Base-by-base conservation (phyloP, 345 rosid species). In the Sonneratia caseolaris region DNA sequence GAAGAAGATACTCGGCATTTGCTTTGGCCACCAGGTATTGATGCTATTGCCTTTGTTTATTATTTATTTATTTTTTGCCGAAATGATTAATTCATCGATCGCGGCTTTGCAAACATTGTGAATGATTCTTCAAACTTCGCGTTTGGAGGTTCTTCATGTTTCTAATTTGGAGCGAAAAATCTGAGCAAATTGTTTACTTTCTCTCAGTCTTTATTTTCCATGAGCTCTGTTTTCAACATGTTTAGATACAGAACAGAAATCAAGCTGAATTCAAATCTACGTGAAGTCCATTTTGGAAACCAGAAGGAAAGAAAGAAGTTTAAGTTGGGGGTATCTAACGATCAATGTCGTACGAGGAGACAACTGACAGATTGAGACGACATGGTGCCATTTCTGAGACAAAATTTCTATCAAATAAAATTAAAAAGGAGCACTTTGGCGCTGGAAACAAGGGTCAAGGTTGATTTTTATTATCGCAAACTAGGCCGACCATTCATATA, bases 1-100 rank as follows among this genome's bases (percentile, higher is more conserved):
- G 74, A 89, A 81, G 64, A 87, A 73, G 64, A 69, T 89, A 68
- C 89, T 87, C 1, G 92, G 96, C 11, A 77, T 89, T 64, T 87
- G 95, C 80, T 89, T 89, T 53, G 92, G 95, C 15, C 90, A 84
- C 70, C 90, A 89, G 95, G 95, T 89, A 83, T 40, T 40, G 43
- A 32, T 37, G 40, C 0, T 14, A 0, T n/a, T 24, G 1, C 21
- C 12, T 40, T 27, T 27, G 32, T 27, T 27, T 27, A 27, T 27
- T 27, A 27, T 27, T 27, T 27, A 27, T 27, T 27, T 27, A 27
- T 27, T 27, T 27, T 27, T 27, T 40, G 43, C 27, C 64, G 32
- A 4, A 40, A 3, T 14, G 22, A 59, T 59, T 24, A 8, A 59
- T 59, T n/a, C 32, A 24, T 59, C 9, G n/a, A 18, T 3, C n/a